phyloP scores from a whole-genome alignment of 441 rosid genomes.

The Bocquillonia castaneifolia region DNA sequence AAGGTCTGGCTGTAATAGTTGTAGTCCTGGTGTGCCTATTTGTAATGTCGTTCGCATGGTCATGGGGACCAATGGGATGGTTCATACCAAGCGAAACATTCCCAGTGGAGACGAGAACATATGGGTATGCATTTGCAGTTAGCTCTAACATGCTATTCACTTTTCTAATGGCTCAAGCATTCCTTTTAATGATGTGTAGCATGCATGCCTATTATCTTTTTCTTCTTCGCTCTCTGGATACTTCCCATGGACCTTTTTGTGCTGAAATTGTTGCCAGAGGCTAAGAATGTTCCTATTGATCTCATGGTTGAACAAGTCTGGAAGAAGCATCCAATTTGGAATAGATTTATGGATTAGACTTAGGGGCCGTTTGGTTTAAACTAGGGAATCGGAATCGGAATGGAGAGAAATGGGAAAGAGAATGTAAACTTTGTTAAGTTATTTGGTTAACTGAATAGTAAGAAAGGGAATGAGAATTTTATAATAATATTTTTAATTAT shows the following conservation, averaged over 20 bases:
- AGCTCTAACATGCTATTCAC: constrained; percentile 63
- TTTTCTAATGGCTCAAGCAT: constrained; percentile 62
- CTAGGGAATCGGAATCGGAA: no score
- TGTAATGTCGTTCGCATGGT: constrained; percentile 76
- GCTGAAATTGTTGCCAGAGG: constrained; percentile 45
- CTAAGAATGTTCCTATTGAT: constrained; percentile 69
- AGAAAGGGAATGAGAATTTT: no score
- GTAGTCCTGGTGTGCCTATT: constrained; percentile 45
- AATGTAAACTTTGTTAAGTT: no score
- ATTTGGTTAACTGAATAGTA: no score
- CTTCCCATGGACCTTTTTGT: constrained; percentile 36
- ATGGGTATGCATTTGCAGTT: constrained; percentile 56
- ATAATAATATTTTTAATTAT: no score
- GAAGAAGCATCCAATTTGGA: constrained; percentile 71
- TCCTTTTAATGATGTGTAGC: constrained; percentile 58
- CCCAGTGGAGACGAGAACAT: constrained; percentile 51
- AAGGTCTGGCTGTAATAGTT: constrained; percentile 33
- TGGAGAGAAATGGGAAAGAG: no score
- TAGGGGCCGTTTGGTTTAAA: no score
- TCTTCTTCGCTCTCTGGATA: constrained; percentile 51
- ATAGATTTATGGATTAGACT: no score
- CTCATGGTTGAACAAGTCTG: constrained; percentile 59
- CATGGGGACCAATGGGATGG: constrained; percentile 91
- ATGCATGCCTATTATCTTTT: constrained; percentile 48
- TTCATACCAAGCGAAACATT: constrained; percentile 66